Percentiles rank a stretch among this genome's conserved stretches.
phyloP scores from a whole-genome alignment of 768 basidiomycete genomes.

The Melanogaster broomeanus region DNA sequence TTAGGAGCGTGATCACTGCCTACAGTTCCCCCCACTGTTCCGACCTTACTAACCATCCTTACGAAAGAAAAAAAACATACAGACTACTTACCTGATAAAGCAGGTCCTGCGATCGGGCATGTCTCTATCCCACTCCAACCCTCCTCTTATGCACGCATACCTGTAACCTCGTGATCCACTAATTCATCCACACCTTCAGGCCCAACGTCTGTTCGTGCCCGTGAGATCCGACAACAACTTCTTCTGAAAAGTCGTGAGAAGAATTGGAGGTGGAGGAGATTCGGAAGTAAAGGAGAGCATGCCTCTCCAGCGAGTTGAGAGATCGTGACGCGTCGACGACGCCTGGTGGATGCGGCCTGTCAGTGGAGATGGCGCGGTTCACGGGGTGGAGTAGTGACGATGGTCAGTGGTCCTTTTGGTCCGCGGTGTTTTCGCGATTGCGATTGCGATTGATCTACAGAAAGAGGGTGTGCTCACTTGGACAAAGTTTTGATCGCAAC shows the following conservation, averaged over 20 bases:
- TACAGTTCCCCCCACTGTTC: conserved; percentile 24
- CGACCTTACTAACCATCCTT: not conserved
- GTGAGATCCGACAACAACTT: conserved; percentile 55
- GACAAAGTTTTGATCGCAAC: conserved; percentile 55
- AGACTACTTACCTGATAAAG: conserved; percentile 60
- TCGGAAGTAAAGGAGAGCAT: conserved; percentile 84
- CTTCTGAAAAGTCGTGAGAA: conserved; percentile 42
- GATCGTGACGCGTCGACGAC: too few relatives aligned
- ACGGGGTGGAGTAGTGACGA: conserved; percentile 1
- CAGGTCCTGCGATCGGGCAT: conserved; percentile 79
- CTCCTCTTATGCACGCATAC: conserved; percentile 60
- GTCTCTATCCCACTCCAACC: conserved; percentile 61
- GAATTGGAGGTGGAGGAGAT: conserved; percentile 61
- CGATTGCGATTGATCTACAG: not conserved
- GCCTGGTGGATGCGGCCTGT: conserved; percentile 66
- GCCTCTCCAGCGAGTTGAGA: conserved; percentile 84
- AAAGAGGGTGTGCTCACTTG: conserved; percentile 42
- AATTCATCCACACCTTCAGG: conserved; percentile 49
- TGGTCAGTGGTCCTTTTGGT: not conserved
- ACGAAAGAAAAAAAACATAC: not conserved
- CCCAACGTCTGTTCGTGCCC: conserved; percentile 67
- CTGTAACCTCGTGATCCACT: conserved; percentile 71
- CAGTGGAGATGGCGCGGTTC: not conserved
- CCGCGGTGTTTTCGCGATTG: not conserved
- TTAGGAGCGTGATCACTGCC: conserved; percentile 67